Evolutionary conservation across 2,329 filamentous ascomycete genomes (phyloP).

Genomic region (Colletotrichum lini): DNA sequence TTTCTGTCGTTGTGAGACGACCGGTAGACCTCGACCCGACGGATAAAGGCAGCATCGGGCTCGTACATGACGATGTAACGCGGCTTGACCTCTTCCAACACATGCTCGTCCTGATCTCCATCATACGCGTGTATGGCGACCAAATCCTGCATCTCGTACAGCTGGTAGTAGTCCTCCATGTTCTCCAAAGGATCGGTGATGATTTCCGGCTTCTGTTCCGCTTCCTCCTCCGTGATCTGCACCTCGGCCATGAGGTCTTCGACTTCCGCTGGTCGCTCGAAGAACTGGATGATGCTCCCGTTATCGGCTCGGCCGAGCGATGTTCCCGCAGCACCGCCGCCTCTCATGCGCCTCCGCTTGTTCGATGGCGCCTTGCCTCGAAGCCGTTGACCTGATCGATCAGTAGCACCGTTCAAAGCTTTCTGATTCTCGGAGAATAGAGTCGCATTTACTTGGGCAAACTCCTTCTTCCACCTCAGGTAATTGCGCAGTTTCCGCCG

Average conservation of each 20-base stretch:
- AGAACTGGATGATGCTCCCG: conserved; percentile 81
- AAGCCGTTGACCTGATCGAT: conserved; percentile 64
- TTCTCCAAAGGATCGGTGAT: conserved; percentile 84
- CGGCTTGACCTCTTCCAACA: conserved; percentile 94
- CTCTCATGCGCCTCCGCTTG: conserved; percentile 87
- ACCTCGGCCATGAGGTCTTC: conserved; percentile 87
- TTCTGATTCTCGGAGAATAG: conserved; percentile 87
- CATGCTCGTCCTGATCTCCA: conserved; percentile 94
- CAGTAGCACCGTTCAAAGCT: conserved; percentile 76
- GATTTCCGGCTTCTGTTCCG: conserved; percentile 82
- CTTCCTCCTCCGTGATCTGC: conserved; percentile 83
- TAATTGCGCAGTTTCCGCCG: conserved; percentile 88
- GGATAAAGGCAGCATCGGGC: conserved; percentile 93
- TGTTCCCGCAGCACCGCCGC: conserved; percentile 76
- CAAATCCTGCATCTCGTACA: conserved; percentile 92
- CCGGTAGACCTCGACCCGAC: conserved; percentile 94
- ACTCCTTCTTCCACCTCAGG: conserved; percentile 90
- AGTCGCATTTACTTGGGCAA: conserved; percentile 85
- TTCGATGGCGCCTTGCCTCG: conserved; percentile 81
- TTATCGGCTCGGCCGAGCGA: conserved; percentile 76
- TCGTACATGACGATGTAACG: conserved; percentile 99
- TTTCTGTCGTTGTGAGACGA: conserved; percentile 92
- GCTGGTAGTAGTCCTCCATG: conserved; percentile 92
- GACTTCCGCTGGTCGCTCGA: conserved; percentile 88
- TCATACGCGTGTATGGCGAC: conserved; percentile 94